phyloP scores from a whole-genome alignment of 2,329 filamentous ascomycete genomes.

The Hymenoscyphus scutula region DNA sequence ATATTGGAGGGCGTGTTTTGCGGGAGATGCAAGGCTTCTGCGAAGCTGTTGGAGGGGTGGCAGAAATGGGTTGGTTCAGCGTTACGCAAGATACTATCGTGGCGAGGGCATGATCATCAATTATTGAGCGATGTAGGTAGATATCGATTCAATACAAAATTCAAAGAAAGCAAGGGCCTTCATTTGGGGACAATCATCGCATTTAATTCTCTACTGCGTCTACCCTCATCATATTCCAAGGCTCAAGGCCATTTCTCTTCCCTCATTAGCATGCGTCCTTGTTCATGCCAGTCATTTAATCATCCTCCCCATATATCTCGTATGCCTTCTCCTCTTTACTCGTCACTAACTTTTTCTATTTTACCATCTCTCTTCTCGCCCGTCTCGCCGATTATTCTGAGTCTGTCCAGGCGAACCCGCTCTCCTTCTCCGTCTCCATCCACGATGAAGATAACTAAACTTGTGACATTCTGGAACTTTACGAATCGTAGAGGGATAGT shows the following conservation, averaged over 20 bases:
- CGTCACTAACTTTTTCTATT: slow-evolving; percentile 89
- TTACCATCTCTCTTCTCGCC: slow-evolving; percentile 92
- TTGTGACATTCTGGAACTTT: slow-evolving; percentile 94
- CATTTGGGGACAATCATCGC: background rate
- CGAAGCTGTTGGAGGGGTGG: background rate
- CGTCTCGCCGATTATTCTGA: slow-evolving; percentile 80
- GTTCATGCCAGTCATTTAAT: background rate
- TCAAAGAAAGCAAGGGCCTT: background rate
- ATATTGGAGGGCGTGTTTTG: slow-evolving; percentile 13
- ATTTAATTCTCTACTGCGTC: background rate
- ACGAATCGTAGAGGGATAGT: slow-evolving; percentile 79
- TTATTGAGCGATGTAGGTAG: background rate
- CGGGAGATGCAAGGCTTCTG: background rate
- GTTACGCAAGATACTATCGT: background rate
- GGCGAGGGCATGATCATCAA: background rate
- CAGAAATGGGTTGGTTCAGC: background rate
- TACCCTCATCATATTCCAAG: background rate
- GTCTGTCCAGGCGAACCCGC: slow-evolving; percentile 77
- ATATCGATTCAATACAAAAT: background rate
- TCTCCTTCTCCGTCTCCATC: slow-evolving; percentile 82
- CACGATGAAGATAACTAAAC: slow-evolving; percentile 82
- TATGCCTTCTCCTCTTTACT: slow-evolving; percentile 50
- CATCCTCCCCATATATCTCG: background rate
- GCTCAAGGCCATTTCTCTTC: slow-evolving; percentile 14
- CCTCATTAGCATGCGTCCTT: slow-evolving; percentile 7